Evolutionary conservation across 352 stramenopile genomes (phyloP), one percentile per base, ranked within the genome.

Genomic region (Bremia lactucae): DNA sequence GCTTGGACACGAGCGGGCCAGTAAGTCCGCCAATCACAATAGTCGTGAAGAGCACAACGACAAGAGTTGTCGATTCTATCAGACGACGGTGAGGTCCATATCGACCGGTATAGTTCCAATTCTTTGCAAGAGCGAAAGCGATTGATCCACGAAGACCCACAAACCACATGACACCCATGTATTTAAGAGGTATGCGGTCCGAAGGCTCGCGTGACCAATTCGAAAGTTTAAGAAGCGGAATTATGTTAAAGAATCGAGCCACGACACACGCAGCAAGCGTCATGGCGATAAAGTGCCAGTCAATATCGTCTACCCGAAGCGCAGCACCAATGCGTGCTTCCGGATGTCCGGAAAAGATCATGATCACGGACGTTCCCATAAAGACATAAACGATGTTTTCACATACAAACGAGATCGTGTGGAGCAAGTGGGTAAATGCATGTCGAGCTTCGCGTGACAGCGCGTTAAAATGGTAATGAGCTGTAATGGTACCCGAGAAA

Each of bases 111-210:
- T 86, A 88, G 28, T 68, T 73, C 79, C 79, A 91, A 48, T 75
- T 87, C 64, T 89, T 89, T 20, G 75, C 78, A 15, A 94, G 80
- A 3, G 87, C 84, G 40, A 96, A 97, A 4, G 88, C 81, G 23
- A 97, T 94, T 16, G 92, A 95, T 24, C 92, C 92, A 16, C 92
- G 81, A 25, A 97, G 65, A 25, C 87, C 88, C 4, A 85, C 81
- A 46, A 97, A 96, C 82, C 86, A 97, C 41, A 97, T 88, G 6
- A 84, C 75, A 6, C 65, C 68, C 71, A 91, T 88, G 41, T 67
- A 83, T 49, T 71, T 77, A 37, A 69, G 35, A 11, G 73, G 62
- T 50, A 91, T 88, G 18, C 61, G 59, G 19, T 87, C 68, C 0
- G 53, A 52, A 3, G 42, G 40, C 4, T 64, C 54, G 2, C 75